phyloP scores from a whole-genome alignment of 345 rosid genomes.

The Hibiscus tridactylites region DNA sequence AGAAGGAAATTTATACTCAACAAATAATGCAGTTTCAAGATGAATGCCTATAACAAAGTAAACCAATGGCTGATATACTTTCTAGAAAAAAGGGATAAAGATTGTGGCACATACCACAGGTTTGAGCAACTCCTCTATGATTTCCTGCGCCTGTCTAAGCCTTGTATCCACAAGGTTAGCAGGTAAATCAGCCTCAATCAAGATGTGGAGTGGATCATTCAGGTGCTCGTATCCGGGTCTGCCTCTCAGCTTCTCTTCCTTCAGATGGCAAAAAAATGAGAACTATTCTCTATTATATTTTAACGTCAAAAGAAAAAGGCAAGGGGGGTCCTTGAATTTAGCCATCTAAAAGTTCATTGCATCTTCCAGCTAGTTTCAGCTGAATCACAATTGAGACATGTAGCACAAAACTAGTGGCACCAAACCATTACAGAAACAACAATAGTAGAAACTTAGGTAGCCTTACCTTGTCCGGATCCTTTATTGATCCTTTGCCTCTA shows the following conservation, averaged over 20 bases:
- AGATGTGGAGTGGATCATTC: slow-evolving; percentile 63
- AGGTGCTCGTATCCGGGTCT: slow-evolving; percentile 71
- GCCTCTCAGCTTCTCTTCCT: slow-evolving; percentile 73
- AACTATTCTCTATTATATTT: slow-evolving; percentile 8
- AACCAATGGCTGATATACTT: neutral
- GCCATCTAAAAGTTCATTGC: neutral
- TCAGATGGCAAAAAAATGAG: slow-evolving; percentile 12
- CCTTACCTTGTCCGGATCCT: slow-evolving; percentile 88
- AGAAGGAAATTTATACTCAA: neutral
- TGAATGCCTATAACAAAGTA: neutral
- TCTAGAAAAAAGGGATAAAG: slow-evolving; percentile 2
- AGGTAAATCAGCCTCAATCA: slow-evolving; percentile 70
- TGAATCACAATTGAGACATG: neutral
- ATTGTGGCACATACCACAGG: slow-evolving; percentile 60
- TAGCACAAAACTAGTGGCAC: neutral
- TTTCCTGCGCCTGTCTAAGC: slow-evolving; percentile 65
- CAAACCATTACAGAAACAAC: neutral
- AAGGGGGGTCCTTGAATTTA: neutral
- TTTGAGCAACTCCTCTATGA: slow-evolving; percentile 82
- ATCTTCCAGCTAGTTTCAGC: slow-evolving; percentile 4
- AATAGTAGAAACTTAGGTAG: neutral
- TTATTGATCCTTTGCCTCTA: slow-evolving; percentile 97
- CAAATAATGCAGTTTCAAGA: slow-evolving; percentile 3
- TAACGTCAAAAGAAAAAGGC: neutral
- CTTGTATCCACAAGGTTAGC: slow-evolving; percentile 48